Evolutionary conservation across 345 rosid species (phyloP), one percentile per base, ranked within the genome.

Genomic region (Dipteronia dyeriana): DNA sequence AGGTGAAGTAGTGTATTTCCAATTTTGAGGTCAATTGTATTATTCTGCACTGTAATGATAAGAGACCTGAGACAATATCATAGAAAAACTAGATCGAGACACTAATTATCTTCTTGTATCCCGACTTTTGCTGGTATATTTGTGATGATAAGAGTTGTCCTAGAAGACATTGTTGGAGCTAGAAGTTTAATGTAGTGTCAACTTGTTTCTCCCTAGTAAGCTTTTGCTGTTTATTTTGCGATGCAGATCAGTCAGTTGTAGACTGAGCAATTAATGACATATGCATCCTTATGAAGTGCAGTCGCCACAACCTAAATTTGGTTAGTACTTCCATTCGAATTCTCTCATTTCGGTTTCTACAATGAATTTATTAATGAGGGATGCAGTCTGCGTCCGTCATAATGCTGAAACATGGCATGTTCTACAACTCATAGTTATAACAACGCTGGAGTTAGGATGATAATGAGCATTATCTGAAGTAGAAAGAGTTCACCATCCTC

Each of bases 261-360:
- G 98, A 95, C 82, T 86, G 89, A 0, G 98, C 99, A 47, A 90
- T 93, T 78, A 92, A 87, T 70, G 97, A 93, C 79, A 83, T 92
- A 75, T 95, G 99, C 85, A 92, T 91, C 79, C 87, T 95, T 85
- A 85, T 95, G 63, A 88, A 84, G 20, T 95, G 98, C 90, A 93
- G 98, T 79, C 93, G 98, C 47, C 96, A 91, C 90, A 86, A 92
- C 86, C 85, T 95, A 70, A 93, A 93, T 70, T 98, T 95, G 94
- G 99, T 95, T 81, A 19, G 94, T 85, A 78, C 59, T 68, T 69
- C 73, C 51, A n/a, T 26, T 17, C 10, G 26, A 29, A 23, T 9
- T 75, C 26, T 54, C 9, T 12, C 20, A 38, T 11, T 71, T 82
- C 38, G 43, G 59, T 56, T 47, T 51, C 4, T 51, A 31, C 4